Percentiles rank a stretch among this genome's conserved stretches.
Evolutionary conservation across 73 alveolate genomes (phyloP).

Genomic region (Paramecium primaurelia): DNA sequence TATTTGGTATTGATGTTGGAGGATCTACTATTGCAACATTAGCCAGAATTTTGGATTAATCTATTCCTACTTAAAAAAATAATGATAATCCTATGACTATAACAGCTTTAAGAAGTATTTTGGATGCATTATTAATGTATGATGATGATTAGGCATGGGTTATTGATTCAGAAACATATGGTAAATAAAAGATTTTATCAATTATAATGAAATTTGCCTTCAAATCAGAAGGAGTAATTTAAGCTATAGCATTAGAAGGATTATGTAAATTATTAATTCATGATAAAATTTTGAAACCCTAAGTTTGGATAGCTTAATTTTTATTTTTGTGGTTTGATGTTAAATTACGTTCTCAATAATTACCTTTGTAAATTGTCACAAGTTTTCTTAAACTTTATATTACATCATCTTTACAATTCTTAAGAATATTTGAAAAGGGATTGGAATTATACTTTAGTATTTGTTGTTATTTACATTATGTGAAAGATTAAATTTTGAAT

Average conservation of each 20-base stretch:
- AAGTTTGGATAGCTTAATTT: conserved; percentile 33
- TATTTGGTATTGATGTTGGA: conserved; percentile 32
- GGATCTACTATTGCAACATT: conserved; percentile 19
- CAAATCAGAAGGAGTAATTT: neutral
- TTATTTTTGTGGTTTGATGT: conserved; percentile 22
- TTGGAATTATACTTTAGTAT: neutral
- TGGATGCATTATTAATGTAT: conserved; percentile 18
- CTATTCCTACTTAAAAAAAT: neutral
- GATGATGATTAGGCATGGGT: conserved; percentile 2
- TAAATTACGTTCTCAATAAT: neutral
- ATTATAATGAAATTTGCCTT: neutral
- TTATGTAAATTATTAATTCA: neutral
- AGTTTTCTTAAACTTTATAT: neutral
- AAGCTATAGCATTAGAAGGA: neutral
- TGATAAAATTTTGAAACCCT: neutral
- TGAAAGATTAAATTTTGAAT: neutral
- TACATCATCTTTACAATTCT: neutral
- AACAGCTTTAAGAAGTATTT: neutral
- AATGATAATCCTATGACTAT: conserved; percentile 11
- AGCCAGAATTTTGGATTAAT: neutral
- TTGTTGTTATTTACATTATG: conserved; percentile 12
- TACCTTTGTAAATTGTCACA: neutral
- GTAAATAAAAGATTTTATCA: neutral
- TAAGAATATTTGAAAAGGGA: neutral
- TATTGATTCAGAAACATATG: neutral